Evolutionary conservation across 805 yeast genomes (phyloP), one percentile per base, ranked within the genome.

Genomic region (Candida morakotiae): DNA sequence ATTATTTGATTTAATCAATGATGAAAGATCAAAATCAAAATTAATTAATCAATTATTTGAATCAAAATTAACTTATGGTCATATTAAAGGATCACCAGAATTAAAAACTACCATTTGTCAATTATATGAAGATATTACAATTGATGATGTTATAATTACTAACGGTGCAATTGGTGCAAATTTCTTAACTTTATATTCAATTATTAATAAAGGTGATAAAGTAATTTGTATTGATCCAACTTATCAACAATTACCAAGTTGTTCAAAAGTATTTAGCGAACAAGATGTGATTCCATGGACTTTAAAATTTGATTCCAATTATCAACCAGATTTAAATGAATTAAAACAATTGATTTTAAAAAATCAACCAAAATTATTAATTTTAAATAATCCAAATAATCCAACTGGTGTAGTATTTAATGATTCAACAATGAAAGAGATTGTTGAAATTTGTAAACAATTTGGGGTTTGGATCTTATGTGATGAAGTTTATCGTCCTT

Each of bases 141-240:
- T 43, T 1, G 70, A 68, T 2, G 52, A 75, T 38, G 65, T 75
- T 18, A 60, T 75, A 15, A 51, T 73, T 20, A 71, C 78, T 17
- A 72, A 73, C 46, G 81, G 81, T 18, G 79, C 77, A 3, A 76
- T 76, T 52, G 80, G 73, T 6, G 79, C 73, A 22, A 75, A 75
- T 44, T 75, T 72, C 46, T 54, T 74, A 19, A 43, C 63, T 1
- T 61, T 69, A 40, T 73, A 73, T 42, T 51, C 73, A 0, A 41
- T 75, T 4, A 65, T 67, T 5, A 65, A 67, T 24, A 57, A 62
- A 4, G 69, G 62, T 4, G 79, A 73, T 42, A 76, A 69, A 40
- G 71, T 70, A 4, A 59, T 74, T 30, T 72, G 68, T 14, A 65
- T 70, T 5, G 65, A 64, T 37, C 81, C 81, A 10, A 61, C 68